phyloP scores from a whole-genome alignment of 2,329 filamentous ascomycete genomes.

The Hymenoscyphus salicellus region DNA sequence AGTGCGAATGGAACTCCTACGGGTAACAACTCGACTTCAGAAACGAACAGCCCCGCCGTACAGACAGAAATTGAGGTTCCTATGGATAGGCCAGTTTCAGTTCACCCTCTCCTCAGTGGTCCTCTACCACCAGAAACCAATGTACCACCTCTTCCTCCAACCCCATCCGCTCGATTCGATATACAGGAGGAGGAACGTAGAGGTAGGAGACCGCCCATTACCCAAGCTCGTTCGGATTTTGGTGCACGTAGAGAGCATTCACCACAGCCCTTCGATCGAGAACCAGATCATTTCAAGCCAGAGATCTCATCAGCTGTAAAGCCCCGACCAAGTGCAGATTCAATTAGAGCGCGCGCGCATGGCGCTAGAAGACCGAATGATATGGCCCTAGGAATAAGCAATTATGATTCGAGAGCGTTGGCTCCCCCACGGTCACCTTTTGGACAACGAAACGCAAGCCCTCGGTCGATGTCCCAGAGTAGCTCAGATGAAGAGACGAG shows the following conservation, averaged over 20 bases:
- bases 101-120: constrained; percentile 69
- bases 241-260: constrained; percentile 58
- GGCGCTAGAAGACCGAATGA: constrained; percentile 24
- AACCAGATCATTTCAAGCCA: constrained; percentile 16
- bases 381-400: constrained; percentile 22
- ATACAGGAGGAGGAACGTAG: constrained; percentile 28
- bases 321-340: constrained; percentile 30
- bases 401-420: constrained; percentile 42
- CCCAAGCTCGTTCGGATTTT: constrained; percentile 37
- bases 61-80: constrained; percentile 54
- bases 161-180: constrained; percentile 14
- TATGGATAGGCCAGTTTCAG: constrained; percentile 62
- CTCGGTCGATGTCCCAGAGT: constrained; percentile 60
- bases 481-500: constrained; percentile 62
- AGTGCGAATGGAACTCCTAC: constrained; percentile 31
- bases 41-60: constrained; percentile 40
- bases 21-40: constrained; percentile 36
- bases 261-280: constrained; percentile 48
- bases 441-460: constrained; percentile 51
- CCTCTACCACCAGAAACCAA: neutral
- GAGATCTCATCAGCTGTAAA: constrained; percentile 23
- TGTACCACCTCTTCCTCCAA: constrained; percentile 11
- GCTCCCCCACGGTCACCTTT: constrained; percentile 46
- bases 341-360: constrained; percentile 28
- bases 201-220: constrained; percentile 24